phyloP scores from a whole-genome alignment of 306 rosid species.

The Luffa acutangula region DNA sequence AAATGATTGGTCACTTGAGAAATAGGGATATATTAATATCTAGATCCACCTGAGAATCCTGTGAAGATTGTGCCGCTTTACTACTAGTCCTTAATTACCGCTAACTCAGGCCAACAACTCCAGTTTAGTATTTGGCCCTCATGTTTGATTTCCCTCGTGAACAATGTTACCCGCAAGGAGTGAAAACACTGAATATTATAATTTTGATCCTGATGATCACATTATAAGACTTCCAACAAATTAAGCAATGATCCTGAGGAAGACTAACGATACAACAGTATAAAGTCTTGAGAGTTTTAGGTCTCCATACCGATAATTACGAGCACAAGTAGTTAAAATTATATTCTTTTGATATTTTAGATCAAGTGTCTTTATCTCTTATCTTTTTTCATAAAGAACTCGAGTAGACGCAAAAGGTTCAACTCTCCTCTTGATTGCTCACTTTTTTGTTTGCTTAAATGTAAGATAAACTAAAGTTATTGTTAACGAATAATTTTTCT shows the following conservation, averaged over 20 bases:
- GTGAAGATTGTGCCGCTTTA: not conserved
- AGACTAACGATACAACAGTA: not conserved
- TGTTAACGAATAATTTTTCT: conserved; percentile 1
- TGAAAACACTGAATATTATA: not conserved
- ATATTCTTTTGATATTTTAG: not conserved
- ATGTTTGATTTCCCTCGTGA: not conserved
- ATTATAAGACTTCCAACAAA: not conserved
- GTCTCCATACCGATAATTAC: not conserved
- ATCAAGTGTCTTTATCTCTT: not conserved
- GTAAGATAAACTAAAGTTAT: not conserved
- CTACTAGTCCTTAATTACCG: not conserved
- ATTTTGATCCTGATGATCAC: not conserved
- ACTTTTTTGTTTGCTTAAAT: not conserved
- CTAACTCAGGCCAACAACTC: not conserved
- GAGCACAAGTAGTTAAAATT: not conserved
- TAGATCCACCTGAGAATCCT: not conserved
- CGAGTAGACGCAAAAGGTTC: not conserved
- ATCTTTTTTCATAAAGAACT: not conserved
- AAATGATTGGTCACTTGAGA: not conserved
- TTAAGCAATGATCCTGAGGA: not conserved
- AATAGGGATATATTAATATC: not conserved
- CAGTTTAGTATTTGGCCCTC: not conserved
- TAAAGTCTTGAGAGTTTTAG: not conserved
- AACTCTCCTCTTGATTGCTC: not conserved
- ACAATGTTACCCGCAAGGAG: not conserved